Evolutionary conservation across 352 stramenopile genomes (phyloP), one percentile per base, ranked within the genome.

Genomic region (Pythium plurisporium): DNA sequence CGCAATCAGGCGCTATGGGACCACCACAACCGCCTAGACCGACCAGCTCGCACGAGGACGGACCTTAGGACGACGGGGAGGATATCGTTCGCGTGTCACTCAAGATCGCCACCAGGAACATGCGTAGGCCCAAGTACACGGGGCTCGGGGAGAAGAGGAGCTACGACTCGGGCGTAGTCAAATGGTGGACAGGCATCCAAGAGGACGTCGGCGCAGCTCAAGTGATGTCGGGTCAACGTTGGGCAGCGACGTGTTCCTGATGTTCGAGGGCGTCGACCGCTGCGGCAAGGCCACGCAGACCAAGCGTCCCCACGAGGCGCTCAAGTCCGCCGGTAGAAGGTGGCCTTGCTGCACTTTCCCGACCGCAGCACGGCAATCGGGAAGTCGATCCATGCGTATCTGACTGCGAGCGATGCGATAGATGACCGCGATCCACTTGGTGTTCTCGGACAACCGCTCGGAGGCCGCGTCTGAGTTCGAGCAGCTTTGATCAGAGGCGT

Each of bases 401-500:
- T 99, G 22, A 91, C 84, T 36, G 95, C 79, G 52, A 80, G 68
- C 37, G 85, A 70, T 4, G 66, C 81, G 41, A 89, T 99, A 74
- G 95, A 99, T 71, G 97, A 99, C 84, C 87, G 88, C 43, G 94
- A 97, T 99, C 55, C 98, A 99, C 76, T 76, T 99, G 37, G 80
- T 99, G 25, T 99, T 99, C 79, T 97, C 94, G 33, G 96, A 97
- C 19, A 99, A 99, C 79, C 94, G 98, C 45, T 99, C 97, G 98
- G 98, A 99, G 70, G 86, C 89, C n/a, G 86, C 82, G 9, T 48
- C 46, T 26, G 81, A 79, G 50, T 87, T 96, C 33, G 74, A 89
- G 49, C 54, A 73, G 3, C 67, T 92, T 65, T 97, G 6, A 44
- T 52, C 7, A 78, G 72, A 50, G 96, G 96, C 27, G 89, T 83